Evolutionary conservation across 2,329 filamentous ascomycete species (phyloP), one percentile per base, ranked within the genome.

Genomic region (Eutypella sp.): DNA sequence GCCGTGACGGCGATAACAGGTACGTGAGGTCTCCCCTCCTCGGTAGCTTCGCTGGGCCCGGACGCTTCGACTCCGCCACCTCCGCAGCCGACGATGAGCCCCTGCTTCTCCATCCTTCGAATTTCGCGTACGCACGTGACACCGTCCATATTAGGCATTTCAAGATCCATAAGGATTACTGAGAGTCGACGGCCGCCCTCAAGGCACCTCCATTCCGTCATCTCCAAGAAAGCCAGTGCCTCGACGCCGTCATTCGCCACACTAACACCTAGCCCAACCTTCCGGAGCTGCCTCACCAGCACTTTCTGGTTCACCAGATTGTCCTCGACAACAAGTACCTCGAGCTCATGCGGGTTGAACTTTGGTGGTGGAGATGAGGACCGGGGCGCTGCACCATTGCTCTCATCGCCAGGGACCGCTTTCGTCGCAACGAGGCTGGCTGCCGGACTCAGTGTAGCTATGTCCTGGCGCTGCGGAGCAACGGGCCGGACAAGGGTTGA

Each of bases 271-370:
- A 73, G 77, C 2, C 77, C 73, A 46, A 70, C 67, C 46, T 74
- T 72, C 2, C 65, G 66, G 13, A 82, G 67, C 18, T 75, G 72
- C 27, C 74, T 71, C 38, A 71, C 68, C 8, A 77, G 71, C 25
- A 81, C 74, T 50, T 74, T 75, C 52, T 81, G 78, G 57, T 82
- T 82, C 49, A 82, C 74, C 11, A 78, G 62, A 53, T 83, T 83
- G 56, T 83, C 79, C 55, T 83, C 79, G 3, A 82, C 78, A 1
- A 82, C 66, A 5, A 82, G 65, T 10, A 82, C 51, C 27, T 49
- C 36, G 36, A 41, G 40, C 5, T 25, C 10, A 41, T 16, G 27
- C 19, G 29, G 29, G 11, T 27, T 13, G 66, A 22, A 69, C 65
- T 27, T 27, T 18, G 13, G 40, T 23, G 24, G 18, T 39, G 13